Evolutionary conservation across 2,329 filamentous ascomycete genomes (phyloP).

Genomic region (Ramularia endophylla): DNA sequence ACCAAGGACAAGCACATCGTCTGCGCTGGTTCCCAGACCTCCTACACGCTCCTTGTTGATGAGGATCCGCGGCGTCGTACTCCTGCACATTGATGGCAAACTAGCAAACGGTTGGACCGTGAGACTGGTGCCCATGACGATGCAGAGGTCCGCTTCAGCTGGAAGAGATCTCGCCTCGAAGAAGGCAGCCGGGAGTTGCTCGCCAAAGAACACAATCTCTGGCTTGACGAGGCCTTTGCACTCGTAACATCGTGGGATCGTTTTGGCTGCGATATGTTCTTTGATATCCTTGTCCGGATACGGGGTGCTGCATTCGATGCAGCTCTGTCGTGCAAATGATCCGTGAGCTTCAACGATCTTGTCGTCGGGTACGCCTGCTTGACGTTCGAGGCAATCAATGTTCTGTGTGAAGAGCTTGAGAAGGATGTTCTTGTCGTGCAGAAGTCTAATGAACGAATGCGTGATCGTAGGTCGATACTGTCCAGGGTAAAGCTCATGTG

Average conservation of each 20-base stretch:
- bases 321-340: slow-evolving; percentile 85
- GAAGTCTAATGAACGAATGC: slow-evolving; percentile 79
- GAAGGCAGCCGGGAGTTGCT: slow-evolving; percentile 62
- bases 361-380: slow-evolving; percentile 73
- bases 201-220: slow-evolving; percentile 92
- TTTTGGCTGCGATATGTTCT: slow-evolving; percentile 57
- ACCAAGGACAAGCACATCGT: slow-evolving; percentile 79
- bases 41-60: slow-evolving; percentile 86
- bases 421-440: slow-evolving; percentile 71
- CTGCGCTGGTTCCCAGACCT: slow-evolving; percentile 64
- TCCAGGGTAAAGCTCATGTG: slow-evolving; percentile 86
- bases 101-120: slow-evolving; percentile 84
- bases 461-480: slow-evolving; percentile 83
- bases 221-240: slow-evolving; percentile 85
- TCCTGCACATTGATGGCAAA: slow-evolving; percentile 59
- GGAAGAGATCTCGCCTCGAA: slow-evolving; percentile 53
- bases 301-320: slow-evolving; percentile 73
- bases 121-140: slow-evolving; percentile 85
- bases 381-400: slow-evolving; percentile 89
- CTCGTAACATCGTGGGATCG: slow-evolving; percentile 63
- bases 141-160: slow-evolving; percentile 64
- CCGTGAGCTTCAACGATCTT: slow-evolving; percentile 91
- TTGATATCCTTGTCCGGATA: slow-evolving; percentile 73
- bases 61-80: slow-evolving; percentile 66
- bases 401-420: slow-evolving; percentile 94